Base-by-base conservation (phyloP, 805 yeast genomes). In the Suhomyces emberorum region DNA sequence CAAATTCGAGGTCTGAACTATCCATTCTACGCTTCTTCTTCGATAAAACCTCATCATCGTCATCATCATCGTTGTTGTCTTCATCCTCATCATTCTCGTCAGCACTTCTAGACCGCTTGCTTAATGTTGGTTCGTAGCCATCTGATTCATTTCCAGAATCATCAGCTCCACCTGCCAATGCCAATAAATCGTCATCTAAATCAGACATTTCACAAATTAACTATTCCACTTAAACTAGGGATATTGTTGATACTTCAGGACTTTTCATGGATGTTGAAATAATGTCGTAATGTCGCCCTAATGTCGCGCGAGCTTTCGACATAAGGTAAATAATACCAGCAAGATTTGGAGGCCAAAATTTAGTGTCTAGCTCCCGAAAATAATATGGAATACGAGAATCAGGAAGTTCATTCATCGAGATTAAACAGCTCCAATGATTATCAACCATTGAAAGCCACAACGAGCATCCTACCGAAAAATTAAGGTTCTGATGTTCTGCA, bases 141-240 rank as follows among this genome's bases (percentile, higher is more conserved):
- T 69, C 78, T 25, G 63, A 57, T 7, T 59, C 81, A 22, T 76
- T 79, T 42, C 95, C 98, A 12, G 54, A 51, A 33, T 50, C 59
- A 14, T 36, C 43, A 4, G 41, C 45, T 11, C 50, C 50, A 15
- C 61, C 61, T 34, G 98, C 98, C 52, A 93, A 76, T 15, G 96
- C 98, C 56, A 91, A 76, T 66, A 93, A 76, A 75, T 93, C 98
- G 59, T 91, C 98, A 58, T 89, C 97, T 55, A 88, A 77, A 50
- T 68, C 95, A 42, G 89, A 81, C 95, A 85, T 85, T 17, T 9
- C 29, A 15, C 17, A n/a, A n/a, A n/a, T 20, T 19, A 12, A 33
- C 14, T 18, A 19, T 6, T 32, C 10, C 10, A 20, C 7, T 20
- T 4, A 9, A 19, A n/a, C 12, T 7, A 11, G 14, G 22, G 11